phyloP scores from a whole-genome alignment of 169 alveolate genomes.

The Plasmodium chabaudi region DNA sequence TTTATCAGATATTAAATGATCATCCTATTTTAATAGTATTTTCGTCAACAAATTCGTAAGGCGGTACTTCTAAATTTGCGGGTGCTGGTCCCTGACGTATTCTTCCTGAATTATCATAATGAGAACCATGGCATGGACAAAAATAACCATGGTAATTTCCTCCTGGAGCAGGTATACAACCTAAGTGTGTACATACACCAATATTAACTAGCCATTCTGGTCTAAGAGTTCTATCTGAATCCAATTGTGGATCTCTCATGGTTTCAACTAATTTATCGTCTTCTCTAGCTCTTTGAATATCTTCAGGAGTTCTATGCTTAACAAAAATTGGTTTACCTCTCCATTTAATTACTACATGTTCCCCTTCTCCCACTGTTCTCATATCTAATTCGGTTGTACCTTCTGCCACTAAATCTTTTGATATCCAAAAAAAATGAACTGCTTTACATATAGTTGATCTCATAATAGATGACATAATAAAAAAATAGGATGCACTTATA shows the following conservation, averaged over 20 bases:
- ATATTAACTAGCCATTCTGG: slow-evolving; percentile 91
- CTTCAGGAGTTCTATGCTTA: slow-evolving; percentile 88
- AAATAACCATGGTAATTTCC: slow-evolving; percentile 90
- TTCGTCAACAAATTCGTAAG: slow-evolving; percentile 88
- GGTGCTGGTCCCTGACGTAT: slow-evolving; percentile 93
- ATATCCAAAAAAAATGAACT: slow-evolving; percentile 88
- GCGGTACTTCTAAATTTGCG: slow-evolving; percentile 90
- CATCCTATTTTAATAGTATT: slow-evolving; percentile 88
- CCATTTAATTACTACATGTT: slow-evolving; percentile 89
- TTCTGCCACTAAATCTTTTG: slow-evolving; percentile 85
- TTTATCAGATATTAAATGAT: not conserved
- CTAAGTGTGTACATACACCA: slow-evolving; percentile 91
- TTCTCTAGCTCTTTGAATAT: slow-evolving; percentile 86
- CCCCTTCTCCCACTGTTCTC: slow-evolving; percentile 87
- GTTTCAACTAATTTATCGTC: slow-evolving; percentile 87
- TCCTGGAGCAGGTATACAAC: slow-evolving; percentile 89
- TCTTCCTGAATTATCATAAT: slow-evolving; percentile 90
- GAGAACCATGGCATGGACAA: slow-evolving; percentile 93
- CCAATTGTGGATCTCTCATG: slow-evolving; percentile 91
- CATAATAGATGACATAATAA: slow-evolving; percentile 84
- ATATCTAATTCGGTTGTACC: slow-evolving; percentile 90
- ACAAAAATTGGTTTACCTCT: slow-evolving; percentile 90
- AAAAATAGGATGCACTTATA: slow-evolving; percentile 85
- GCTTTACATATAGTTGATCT: slow-evolving; percentile 86
- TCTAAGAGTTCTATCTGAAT: slow-evolving; percentile 85